phyloP scores from a whole-genome alignment of 1,284 basidiomycete species.

The Wallemia ichthyophaga region DNA sequence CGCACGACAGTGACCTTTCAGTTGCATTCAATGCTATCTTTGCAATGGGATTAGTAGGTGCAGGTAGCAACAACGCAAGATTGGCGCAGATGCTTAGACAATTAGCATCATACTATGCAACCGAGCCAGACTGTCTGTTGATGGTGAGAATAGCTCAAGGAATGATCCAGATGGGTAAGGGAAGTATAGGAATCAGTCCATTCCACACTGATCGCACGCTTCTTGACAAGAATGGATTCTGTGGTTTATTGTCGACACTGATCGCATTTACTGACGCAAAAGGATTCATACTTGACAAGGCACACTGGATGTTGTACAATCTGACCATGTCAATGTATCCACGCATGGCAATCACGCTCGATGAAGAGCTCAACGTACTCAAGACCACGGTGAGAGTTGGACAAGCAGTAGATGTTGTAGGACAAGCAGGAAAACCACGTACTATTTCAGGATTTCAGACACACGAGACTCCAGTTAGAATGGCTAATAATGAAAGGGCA shows the following conservation, averaged over 20 bases:
- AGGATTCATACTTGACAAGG: conserved; percentile 67
- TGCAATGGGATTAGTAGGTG: conserved; percentile 93
- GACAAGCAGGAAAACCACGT: conserved; percentile 65
- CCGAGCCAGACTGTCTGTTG: conserved; percentile 89
- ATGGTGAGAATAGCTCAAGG: conserved; percentile 91
- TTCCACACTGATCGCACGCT: conserved; percentile 81
- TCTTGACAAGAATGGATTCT: conserved; percentile 64
- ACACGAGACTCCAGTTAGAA: conserved; percentile 74
- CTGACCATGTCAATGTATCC: conserved; percentile 89
- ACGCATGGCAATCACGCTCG: conserved; percentile 84
- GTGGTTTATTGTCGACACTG: conserved; percentile 64
- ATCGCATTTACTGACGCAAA: conserved; percentile 82
- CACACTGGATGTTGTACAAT: conserved; percentile 98
- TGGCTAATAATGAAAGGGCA: conserved; percentile 74
- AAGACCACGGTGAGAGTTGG: conserved; percentile 86
- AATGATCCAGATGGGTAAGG: conserved; percentile 95
- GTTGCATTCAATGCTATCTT: conserved; percentile 94
- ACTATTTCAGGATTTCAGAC: conserved; percentile 91
- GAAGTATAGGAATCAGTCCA: conserved; percentile 88
- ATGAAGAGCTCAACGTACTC: conserved; percentile 56
- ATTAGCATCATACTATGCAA: conserved; percentile 85
- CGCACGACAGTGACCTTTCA: conserved; percentile 85
- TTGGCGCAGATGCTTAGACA: conserved; percentile 91
- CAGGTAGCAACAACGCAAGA: conserved; percentile 91
- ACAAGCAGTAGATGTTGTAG: conserved; percentile 60